Base-by-base conservation (phyloP, 805 yeast species). In the Sugiyamaella americana region DNA sequence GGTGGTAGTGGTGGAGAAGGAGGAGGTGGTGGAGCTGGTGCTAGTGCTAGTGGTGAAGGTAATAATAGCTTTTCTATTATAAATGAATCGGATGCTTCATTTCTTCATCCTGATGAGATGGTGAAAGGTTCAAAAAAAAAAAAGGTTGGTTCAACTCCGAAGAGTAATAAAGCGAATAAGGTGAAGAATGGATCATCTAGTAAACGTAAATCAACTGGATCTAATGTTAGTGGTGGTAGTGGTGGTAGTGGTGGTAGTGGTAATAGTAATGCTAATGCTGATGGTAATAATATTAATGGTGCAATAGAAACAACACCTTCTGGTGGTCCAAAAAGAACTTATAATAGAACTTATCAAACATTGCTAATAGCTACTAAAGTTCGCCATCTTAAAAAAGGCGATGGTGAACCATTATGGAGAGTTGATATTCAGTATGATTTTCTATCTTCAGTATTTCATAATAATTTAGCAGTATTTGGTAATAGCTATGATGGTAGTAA, bases 391-490 rank as follows among this genome's bases (percentile, higher is more conserved):
- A 91, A 91, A 65, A 91, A 89, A 60, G 73, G 79, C 17, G 98
- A 91, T 59, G 96, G 98, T 4, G 94, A 85, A 58, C 95, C 95
- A 18, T 79, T 89, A 49, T 85, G 93, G 84, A 73, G 98, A 41
- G 74, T 69, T 46, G 98, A 91, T 58, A 82, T 91, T 47, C 96
- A 88, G 63, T 84, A 80, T 63, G 88, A 83, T 54, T 86, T 89
- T 54, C 67, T 91, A 46, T 68, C 72, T 41, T 69, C 70, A 22
- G 65, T 91, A 6, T 84, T 91, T 58, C 71, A 74, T 56, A 83
- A 87, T 59, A 69, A 74, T 23, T 66, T 74, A 37, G 66, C 74
- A 32, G 86, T 84, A 2, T 91, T 91, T 65, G 78, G 82, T 5
- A 63, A 64, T 46, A 44, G 61, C 51, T 51, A 58, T 58, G 52